Percentiles rank a stretch among this genome's conserved stretches.
These are phyloP conservation scores for Linum trigynum DNA, from an alignment of 345 rosid species.

Conservation along the genomic window DNA sequence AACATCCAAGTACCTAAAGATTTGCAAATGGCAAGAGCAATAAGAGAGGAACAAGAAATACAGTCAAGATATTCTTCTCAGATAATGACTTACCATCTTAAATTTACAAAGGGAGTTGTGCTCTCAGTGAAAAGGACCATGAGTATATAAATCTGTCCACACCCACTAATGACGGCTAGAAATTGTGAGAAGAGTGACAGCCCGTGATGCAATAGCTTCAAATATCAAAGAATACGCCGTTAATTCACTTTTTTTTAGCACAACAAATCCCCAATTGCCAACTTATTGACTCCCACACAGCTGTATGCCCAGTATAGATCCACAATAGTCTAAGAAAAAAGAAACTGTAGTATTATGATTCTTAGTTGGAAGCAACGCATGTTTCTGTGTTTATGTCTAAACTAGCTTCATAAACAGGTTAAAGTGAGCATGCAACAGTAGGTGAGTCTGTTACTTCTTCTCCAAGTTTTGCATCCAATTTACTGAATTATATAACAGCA, in stretches of 20 bases:
- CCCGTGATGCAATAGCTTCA: conserved; percentile 67
- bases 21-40: conserved; percentile 4
- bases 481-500: neutral
- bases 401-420: too few species aligned
- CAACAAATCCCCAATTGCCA: too few species aligned
- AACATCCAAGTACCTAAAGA: conserved; percentile 63
- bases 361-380: too few species aligned
- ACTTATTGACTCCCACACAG: too few species aligned
- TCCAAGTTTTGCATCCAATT: neutral
- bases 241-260: neutral
- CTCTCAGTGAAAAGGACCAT: conserved; percentile 71
- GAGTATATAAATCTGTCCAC: conserved; percentile 67
- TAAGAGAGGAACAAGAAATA: neutral
- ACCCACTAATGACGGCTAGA: conserved; percentile 62
- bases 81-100: conserved; percentile 53
- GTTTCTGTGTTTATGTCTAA: too few species aligned
- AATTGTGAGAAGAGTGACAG: conserved; percentile 58
- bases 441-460: too few species aligned
- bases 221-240: conserved; percentile 1
- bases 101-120: conserved; percentile 73
- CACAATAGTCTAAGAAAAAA: too few species aligned
- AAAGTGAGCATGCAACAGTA: too few species aligned
- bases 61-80: neutral
- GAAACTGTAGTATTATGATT: too few species aligned
- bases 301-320: too few species aligned